Evolutionary conservation across 2,329 filamentous ascomycete species (phyloP), one percentile per base, ranked within the genome.

Genomic region (Pseudocercospora pini-densiflorae): DNA sequence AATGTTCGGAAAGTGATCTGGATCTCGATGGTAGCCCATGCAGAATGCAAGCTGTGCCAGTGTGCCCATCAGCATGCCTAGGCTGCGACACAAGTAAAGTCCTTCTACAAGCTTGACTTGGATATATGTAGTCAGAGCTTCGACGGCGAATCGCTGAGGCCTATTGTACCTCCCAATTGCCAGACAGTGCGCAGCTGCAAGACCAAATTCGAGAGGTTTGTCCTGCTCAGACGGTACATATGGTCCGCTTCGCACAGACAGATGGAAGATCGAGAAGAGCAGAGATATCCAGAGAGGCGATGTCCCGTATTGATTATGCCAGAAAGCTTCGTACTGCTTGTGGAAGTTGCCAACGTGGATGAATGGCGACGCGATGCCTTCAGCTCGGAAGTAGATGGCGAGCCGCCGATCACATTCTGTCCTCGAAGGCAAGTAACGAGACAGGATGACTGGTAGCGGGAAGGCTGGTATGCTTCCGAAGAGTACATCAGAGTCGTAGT

Each of bases 261-360:
- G 61, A 23, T 63, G 61, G 49, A 49, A 64, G 21, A 64, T 72
- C 74, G 61, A 83, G 68, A 83, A 84, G 7, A 84, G 66, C 1
- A 82, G 73, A 3, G 81, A 81, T 19, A 84, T 67, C 82, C 82
- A 84, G 69, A 80, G 78, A 8, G 80, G 76, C 0, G 81, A 73
- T 2, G 76, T 75, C 19, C 71, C 71, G 9, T 74, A 76, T 1
- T 79, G 80, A 43, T 78, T 73, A n/a, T 66, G 61, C 82, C 82
- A 84, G 67, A 84, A 83, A 1, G 68, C 58, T 29, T 79, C 76
- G 61, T 83, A 83, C 78, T 82, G 65, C 10, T 47, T 21, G 16
- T 58, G 47, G 47, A 70, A 70, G 21, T 68, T 66, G 5, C 54
- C 27, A 16, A 51, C 49, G 12, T 70, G 68, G 21, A 70, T 61